A percentile compares a stretch with the other conserved stretches of the same genome.
phyloP scores from a whole-genome alignment of 441 rosid genomes.

The Euphorbia corollata region DNA sequence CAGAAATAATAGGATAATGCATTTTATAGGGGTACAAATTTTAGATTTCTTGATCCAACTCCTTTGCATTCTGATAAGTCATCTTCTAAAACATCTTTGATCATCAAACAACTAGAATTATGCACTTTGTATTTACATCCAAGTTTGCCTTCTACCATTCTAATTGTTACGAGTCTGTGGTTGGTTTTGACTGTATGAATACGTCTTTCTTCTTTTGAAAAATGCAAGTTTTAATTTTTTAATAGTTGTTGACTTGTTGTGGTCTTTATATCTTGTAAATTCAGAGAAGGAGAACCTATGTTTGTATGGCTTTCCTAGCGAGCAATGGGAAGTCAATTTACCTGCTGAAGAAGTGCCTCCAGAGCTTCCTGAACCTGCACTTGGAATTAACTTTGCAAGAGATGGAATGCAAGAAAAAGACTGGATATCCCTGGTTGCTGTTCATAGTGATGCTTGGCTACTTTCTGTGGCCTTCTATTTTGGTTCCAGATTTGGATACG shows the following conservation, averaged over 20 bases:
- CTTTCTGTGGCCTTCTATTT: slow-evolving; percentile 87
- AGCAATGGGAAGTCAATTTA: slow-evolving; percentile 89
- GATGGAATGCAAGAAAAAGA: slow-evolving; percentile 96
- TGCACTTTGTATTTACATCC: not conserved
- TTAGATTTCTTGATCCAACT: not conserved
- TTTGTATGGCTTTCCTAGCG: slow-evolving; percentile 83
- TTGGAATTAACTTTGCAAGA: slow-evolving; percentile 93
- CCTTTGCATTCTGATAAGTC: not conserved
- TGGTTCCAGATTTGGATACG: slow-evolving; percentile 85
- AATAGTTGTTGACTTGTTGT: not conserved
- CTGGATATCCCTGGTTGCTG: slow-evolving; percentile 90
- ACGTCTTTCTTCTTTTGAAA: not conserved
- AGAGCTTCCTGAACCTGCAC: slow-evolving; percentile 93
- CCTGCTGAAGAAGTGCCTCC: slow-evolving; percentile 99
- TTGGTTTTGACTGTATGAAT: not conserved
- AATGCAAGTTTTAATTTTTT: not conserved
- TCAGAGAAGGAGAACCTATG: slow-evolving; percentile 89
- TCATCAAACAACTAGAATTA: not conserved
- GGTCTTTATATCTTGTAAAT: slow-evolving; percentile 12
- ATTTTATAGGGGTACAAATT: not conserved
- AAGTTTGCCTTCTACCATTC: not conserved
- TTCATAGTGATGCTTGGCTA: slow-evolving; percentile 95
- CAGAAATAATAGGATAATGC: not conserved
- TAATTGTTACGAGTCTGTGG: not conserved
- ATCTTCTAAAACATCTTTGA: not conserved